phyloP scores from a whole-genome alignment of 306 rosid genomes.

The Echinosophora koreensis region DNA sequence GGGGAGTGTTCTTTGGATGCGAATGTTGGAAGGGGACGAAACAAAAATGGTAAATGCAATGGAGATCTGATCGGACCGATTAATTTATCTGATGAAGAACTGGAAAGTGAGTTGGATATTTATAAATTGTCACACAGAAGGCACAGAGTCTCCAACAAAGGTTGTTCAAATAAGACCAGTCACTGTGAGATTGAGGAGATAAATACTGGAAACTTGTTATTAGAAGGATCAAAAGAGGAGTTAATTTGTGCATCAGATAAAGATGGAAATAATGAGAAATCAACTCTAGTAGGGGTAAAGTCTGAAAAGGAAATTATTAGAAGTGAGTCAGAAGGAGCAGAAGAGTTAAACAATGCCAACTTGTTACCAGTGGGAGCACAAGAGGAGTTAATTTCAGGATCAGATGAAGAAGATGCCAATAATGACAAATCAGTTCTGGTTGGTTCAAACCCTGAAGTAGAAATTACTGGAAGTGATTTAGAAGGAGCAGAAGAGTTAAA shows the following conservation, averaged over 20 bases:
- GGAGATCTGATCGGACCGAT: slow-evolving; percentile 49
- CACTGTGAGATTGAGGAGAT: slow-evolving; percentile 58
- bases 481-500: slow-evolving; percentile 5
- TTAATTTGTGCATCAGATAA: slow-evolving; percentile 29
- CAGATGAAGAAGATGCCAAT: slow-evolving; percentile 7
- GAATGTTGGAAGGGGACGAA: slow-evolving; percentile 46
- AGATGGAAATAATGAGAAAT: slow-evolving; percentile 43
- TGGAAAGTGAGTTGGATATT: slow-evolving; percentile 48
- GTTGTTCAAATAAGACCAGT: slow-evolving; percentile 50
- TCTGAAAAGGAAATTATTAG: slow-evolving; percentile 46
- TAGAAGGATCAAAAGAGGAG: slow-evolving; percentile 43
- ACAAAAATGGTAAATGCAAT: slow-evolving; percentile 39
- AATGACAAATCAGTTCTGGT: slow-evolving; percentile 24
- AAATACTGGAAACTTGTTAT: slow-evolving; percentile 37
- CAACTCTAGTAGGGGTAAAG: slow-evolving; percentile 40
- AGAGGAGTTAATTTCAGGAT: background rate
- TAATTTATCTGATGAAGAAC: slow-evolving; percentile 55
- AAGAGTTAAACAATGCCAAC: slow-evolving; percentile 8
- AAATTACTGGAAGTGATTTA: slow-evolving; percentile 29
- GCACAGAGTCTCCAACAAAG: slow-evolving; percentile 53
- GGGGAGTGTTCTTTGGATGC: slow-evolving; percentile 51
- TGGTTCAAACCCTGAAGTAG: slow-evolving; percentile 44
- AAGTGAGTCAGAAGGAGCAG: slow-evolving; percentile 23
- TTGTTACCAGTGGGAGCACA: background rate
- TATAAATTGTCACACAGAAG: slow-evolving; percentile 51